Conservation (phyloP, 805 yeast genomes). For the Barnettozyma sp. region DNA sequence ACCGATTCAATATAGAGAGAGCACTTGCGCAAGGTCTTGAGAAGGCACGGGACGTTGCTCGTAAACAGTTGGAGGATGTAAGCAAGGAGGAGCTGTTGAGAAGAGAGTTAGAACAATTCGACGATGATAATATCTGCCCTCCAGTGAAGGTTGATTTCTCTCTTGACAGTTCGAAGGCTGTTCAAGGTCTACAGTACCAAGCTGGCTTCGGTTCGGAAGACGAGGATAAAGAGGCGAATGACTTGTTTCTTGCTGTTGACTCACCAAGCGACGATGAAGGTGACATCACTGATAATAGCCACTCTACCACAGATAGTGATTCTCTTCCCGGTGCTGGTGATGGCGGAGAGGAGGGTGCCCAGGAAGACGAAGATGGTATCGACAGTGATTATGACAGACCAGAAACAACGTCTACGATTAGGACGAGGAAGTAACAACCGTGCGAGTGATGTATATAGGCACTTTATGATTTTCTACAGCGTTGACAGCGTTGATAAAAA, state of each 20-base stretch:
- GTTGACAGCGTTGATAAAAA: no score
- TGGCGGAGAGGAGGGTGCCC: no score
- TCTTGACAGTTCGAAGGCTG: background rate
- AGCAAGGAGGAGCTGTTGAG: conserved; percentile 2
- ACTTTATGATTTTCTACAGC: no score
- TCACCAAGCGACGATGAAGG: conserved; percentile 4
- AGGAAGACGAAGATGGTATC: no score
- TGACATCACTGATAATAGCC: conserved; percentile 5
- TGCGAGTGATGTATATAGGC: no score
- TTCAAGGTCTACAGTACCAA: conserved; percentile 9
- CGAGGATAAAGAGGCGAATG: conserved; percentile 8
- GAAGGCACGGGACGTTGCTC: conserved; percentile 14
- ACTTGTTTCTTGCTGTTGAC: background rate
- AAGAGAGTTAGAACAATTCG: conserved; percentile 10
- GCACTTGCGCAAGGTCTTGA: conserved; percentile 49
- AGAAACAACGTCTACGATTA: no score
- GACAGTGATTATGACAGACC: no score
- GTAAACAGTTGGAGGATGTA: background rate
- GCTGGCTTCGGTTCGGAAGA: conserved; percentile 10
- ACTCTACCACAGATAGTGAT: no score
- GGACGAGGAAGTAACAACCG: no score
- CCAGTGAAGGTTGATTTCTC: conserved; percentile 4
- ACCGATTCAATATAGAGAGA: conserved; percentile 59
- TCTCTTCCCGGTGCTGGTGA: no score
- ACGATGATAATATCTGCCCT: conserved; percentile 9